Percentiles rank a stretch among this genome's conserved stretches.
Evolutionary conservation across 441 rosid species (phyloP).

Genomic region (Erodium moschatum): DNA sequence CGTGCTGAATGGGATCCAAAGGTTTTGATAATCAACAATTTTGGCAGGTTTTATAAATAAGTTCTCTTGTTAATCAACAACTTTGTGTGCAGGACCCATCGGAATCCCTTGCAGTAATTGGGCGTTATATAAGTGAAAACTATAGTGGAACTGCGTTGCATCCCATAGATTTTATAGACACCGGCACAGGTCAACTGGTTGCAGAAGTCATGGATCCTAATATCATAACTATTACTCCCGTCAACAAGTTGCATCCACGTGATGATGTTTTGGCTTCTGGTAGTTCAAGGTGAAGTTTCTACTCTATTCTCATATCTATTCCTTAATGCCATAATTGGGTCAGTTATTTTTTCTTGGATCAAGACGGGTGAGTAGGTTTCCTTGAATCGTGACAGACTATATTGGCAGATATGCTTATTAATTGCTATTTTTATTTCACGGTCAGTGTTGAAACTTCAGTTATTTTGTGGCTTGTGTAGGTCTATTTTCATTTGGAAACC

Average conservation of each 20-base stretch:
- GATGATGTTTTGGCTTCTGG: constrained; percentile 90
- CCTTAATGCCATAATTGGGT: neutral
- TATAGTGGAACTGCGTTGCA: constrained; percentile 76
- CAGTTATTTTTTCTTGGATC: neutral
- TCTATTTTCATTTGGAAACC: constrained; percentile 91
- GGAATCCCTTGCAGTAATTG: constrained; percentile 76
- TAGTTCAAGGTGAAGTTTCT: constrained; percentile 78
- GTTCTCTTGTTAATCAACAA: neutral
- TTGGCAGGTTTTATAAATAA: neutral
- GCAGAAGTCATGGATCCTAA: constrained; percentile 93
- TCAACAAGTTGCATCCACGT: constrained; percentile 82
- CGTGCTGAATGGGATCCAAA: constrained; percentile 98
- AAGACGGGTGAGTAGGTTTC: neutral
- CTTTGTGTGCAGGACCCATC: constrained; percentile 58
- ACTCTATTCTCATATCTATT: constrained; percentile 8
- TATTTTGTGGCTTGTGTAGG: constrained; percentile 29
- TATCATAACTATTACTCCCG: constrained; percentile 87
- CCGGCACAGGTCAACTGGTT: constrained; percentile 70
- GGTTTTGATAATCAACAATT: constrained; percentile 29
- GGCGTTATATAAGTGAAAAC: constrained; percentile 89
- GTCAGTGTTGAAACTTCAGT: no score
- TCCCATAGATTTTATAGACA: constrained; percentile 83
- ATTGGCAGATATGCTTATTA: no score
- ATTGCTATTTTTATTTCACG: no score
- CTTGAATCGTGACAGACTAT: neutral